Evolutionary conservation across 148 eudicot species (phyloP).

Genomic region (Cornus florida): DNA sequence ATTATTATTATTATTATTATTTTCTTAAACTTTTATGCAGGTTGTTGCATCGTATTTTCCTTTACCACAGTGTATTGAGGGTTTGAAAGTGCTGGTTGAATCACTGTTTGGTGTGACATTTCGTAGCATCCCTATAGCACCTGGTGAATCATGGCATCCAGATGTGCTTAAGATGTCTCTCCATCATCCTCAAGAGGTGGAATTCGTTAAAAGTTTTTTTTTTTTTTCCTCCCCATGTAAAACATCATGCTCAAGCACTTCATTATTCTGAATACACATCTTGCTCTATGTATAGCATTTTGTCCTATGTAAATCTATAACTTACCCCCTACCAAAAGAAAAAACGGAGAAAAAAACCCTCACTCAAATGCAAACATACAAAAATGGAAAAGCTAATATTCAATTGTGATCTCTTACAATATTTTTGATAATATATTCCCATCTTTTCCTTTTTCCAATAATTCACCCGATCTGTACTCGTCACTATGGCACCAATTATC

Average conservation of each 20-base stretch:
- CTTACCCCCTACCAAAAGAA: too few species aligned
- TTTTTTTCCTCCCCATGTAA: too few species aligned
- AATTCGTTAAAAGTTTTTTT: background rate
- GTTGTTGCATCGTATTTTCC: constrained; percentile 88
- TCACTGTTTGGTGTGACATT: constrained; percentile 83
- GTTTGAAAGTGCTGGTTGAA: constrained; percentile 77
- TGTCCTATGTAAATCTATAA: background rate
- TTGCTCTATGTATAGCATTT: too few species aligned
- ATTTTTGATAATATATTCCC: background rate
- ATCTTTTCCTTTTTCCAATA: too few species aligned
- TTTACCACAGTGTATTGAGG: constrained; percentile 80
- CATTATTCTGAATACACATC: too few species aligned
- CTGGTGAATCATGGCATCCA: constrained; percentile 98
- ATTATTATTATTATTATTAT: background rate
- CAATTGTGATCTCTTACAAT: background rate
- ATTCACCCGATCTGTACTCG: too few species aligned
- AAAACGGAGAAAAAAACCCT: background rate
- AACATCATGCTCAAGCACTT: background rate
- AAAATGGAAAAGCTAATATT: background rate
- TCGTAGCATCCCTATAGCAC: constrained; percentile 60
- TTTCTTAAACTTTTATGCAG: constrained; percentile 37
- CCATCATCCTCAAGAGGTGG: constrained; percentile 91
- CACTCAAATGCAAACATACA: background rate
- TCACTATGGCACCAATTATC: too few species aligned
- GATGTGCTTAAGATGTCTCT: constrained; percentile 92